Percentiles rank a stretch among this genome's conserved stretches.
phyloP scores from a whole-genome alignment of 2,329 filamentous ascomycete genomes.

The Colletotrichum sp. region DNA sequence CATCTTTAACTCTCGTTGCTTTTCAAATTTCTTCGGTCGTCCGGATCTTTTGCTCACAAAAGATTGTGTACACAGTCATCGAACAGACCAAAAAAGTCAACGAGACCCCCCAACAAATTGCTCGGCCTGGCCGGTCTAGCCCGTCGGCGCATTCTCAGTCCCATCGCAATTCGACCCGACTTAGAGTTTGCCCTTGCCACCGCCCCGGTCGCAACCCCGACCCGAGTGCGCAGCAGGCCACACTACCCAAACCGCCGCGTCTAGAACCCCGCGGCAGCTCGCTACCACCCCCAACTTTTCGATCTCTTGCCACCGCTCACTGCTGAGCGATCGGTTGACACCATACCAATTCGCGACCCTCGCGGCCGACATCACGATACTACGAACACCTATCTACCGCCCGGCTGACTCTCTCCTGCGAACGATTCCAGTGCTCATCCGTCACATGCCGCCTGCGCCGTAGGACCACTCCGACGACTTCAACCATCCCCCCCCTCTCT shows the following conservation, averaged over 20 bases:
- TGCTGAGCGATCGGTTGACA: slow-evolving; percentile 4
- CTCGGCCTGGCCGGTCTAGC: slow-evolving; percentile 17
- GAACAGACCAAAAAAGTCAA: neutral
- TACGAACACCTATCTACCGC: neutral
- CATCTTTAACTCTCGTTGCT: neutral
- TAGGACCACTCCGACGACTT: neutral
- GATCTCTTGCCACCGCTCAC: slow-evolving; percentile 2
- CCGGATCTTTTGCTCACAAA: neutral
- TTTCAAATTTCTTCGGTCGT: neutral
- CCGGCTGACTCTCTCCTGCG: neutral
- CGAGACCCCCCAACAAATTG: neutral
- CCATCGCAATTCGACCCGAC: neutral
- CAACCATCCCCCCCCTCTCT: neutral
- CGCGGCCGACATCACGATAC: neutral
- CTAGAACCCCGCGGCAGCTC: slow-evolving; percentile 11
- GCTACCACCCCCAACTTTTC: slow-evolving; percentile 3
- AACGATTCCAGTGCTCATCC: neutral
- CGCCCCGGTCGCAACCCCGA: slow-evolving; percentile 18
- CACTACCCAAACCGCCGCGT: slow-evolving; percentile 11
- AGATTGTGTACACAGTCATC: neutral
- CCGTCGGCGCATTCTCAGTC: neutral
- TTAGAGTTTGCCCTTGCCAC: slow-evolving; percentile 21
- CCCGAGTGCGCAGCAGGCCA: slow-evolving; percentile 11
- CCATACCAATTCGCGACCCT: neutral
- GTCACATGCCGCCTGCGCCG: neutral